Conservation (phyloP, 2,329 filamentous ascomycete species). For the Verticillium nubilum region DNA sequence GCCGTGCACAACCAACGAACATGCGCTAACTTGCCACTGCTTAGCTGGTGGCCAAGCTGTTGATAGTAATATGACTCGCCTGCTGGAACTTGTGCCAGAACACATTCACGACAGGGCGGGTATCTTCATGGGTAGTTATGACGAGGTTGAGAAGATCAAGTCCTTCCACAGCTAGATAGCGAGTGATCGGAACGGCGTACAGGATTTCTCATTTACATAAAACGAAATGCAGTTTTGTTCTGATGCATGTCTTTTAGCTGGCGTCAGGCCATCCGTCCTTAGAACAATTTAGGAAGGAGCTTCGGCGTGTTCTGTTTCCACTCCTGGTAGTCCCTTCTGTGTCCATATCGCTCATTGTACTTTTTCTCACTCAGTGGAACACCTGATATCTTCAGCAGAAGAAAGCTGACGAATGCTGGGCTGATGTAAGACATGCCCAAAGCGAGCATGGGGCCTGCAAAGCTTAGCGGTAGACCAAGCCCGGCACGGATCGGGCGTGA, state of each 20-base stretch:
- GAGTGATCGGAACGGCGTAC: neutral
- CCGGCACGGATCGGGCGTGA: slow-evolving; percentile 48
- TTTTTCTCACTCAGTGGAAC: slow-evolving; percentile 63
- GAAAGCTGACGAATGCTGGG: slow-evolving; percentile 58
- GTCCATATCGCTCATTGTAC: slow-evolving; percentile 60
- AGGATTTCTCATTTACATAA: neutral
- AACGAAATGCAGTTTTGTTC: neutral
- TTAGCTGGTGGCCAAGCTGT: slow-evolving; percentile 86
- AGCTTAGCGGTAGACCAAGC: slow-evolving; percentile 47
- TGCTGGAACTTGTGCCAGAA: slow-evolving; percentile 85
- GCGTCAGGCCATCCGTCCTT: neutral
- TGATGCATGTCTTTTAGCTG: neutral
- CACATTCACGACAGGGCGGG: slow-evolving; percentile 93
- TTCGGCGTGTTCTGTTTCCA: slow-evolving; percentile 64
- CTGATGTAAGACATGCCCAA: slow-evolving; percentile 47
- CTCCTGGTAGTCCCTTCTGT: slow-evolving; percentile 59
- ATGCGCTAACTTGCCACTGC: slow-evolving; percentile 20
- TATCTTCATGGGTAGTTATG: slow-evolving; percentile 92
- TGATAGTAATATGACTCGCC: slow-evolving; percentile 83
- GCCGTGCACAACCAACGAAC: neutral
- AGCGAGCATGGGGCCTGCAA: slow-evolving; percentile 21
- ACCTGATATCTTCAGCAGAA: slow-evolving; percentile 59
- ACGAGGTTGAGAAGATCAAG: slow-evolving; percentile 96
- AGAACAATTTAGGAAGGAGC: slow-evolving; percentile 56
- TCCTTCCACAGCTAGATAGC: slow-evolving; percentile 58